phyloP scores from a whole-genome alignment of 2,329 filamentous ascomycete species.

The Chalara sp. region DNA sequence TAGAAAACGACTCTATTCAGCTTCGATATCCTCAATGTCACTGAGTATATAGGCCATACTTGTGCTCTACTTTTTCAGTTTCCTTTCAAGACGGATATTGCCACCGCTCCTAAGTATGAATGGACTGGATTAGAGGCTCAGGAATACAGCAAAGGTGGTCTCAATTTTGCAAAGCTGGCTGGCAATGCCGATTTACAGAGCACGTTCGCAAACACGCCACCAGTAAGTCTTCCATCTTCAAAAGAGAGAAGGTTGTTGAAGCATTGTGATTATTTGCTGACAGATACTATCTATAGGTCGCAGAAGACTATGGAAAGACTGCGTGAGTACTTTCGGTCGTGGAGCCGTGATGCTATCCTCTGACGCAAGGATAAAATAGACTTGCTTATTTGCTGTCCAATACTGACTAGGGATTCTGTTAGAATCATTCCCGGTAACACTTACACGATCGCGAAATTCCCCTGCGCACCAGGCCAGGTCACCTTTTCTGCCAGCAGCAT shows the following conservation, averaged over 20 bases:
- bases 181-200: slow-evolving; percentile 11
- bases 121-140: slow-evolving; percentile 24
- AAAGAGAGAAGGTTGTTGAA: no score
- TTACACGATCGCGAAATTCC: slow-evolving; percentile 22
- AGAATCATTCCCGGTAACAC: slow-evolving; percentile 22
- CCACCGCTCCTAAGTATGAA: slow-evolving; percentile 13
- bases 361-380: no score
- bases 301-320: slow-evolving; percentile 19
- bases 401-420: no score
- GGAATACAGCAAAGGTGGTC: slow-evolving; percentile 16
- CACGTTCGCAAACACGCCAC: slow-evolving; percentile 16
- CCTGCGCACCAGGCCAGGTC: slow-evolving; percentile 15
- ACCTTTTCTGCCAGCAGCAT: slow-evolving; percentile 14
- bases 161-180: slow-evolving; percentile 20
- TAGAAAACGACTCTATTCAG: slow-evolving; percentile 23
- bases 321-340: background rate
- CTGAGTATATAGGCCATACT: slow-evolving; percentile 13
- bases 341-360: no score
- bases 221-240: background rate
- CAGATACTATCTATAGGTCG: background rate
- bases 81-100: slow-evolving; percentile 18
- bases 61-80: slow-evolving; percentile 26
- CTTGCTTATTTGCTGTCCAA: no score
- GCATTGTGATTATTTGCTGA: no score
- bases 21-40: slow-evolving; percentile 19